A percentile compares a stretch with the other conserved stretches of the same genome.
Evolutionary conservation across 2,329 filamentous ascomycete genomes (phyloP).

Genomic region (Paramyrothecium sp.): DNA sequence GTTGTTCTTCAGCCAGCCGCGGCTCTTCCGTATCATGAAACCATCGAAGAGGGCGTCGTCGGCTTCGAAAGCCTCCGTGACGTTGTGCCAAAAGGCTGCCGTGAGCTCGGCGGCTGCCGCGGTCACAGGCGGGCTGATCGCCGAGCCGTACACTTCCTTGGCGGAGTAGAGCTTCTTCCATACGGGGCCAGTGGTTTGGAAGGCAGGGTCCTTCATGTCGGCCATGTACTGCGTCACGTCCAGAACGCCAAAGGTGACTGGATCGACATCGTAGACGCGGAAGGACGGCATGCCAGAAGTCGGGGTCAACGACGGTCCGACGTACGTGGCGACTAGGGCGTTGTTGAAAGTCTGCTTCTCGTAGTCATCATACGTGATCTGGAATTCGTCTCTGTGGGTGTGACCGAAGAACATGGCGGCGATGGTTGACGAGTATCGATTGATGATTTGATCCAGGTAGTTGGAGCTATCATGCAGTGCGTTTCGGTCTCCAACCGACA

Average conservation of each 20-base stretch:
- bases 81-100: constrained; percentile 58
- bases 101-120: constrained; percentile 43
- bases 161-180: constrained; percentile 58
- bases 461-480: constrained; percentile 51
- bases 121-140: constrained; percentile 38
- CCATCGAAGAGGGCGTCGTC: constrained; percentile 41
- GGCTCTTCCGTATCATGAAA: constrained; percentile 45
- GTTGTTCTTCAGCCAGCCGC: constrained; percentile 38
- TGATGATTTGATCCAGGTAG: constrained; percentile 52
- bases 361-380: constrained; percentile 53
- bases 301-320: constrained; percentile 53
- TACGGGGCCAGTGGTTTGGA: constrained; percentile 41
- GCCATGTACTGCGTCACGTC: constrained; percentile 55
- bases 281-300: constrained; percentile 56
- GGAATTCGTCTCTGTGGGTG: constrained; percentile 56
- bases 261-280: constrained; percentile 57
- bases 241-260: constrained; percentile 52
- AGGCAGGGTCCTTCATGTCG: constrained; percentile 44
- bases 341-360: constrained; percentile 34
- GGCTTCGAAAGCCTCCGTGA: constrained; percentile 46
- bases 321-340: constrained; percentile 50
- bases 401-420: constrained; percentile 57
- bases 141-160: constrained; percentile 49
- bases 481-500: constrained; percentile 49
- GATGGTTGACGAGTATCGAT: constrained; percentile 52